Evolutionary conservation across 2,329 filamentous ascomycete genomes (phyloP).

Genomic region (Leptographium galeiforme): DNA sequence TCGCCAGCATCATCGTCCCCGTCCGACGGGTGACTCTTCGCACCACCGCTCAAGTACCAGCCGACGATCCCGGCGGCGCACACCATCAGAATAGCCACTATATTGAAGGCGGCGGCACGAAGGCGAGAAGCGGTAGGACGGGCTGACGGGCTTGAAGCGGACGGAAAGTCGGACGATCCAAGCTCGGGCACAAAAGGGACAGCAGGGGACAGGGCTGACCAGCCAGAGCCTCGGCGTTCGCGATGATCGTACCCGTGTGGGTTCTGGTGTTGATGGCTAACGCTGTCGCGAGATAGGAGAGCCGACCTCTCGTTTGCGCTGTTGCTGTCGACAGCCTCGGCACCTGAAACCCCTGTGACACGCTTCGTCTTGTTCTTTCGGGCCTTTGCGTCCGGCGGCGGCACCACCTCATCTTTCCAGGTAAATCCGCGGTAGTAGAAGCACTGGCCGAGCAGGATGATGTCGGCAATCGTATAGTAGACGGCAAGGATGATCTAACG

Average conservation of each 20-base stretch:
- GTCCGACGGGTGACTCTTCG: slow-evolving; percentile 21
- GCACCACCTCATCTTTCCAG: slow-evolving; percentile 38
- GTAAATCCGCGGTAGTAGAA: slow-evolving; percentile 92
- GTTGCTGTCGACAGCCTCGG: slow-evolving; percentile 11
- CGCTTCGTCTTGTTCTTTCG: not conserved
- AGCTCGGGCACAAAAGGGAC: slow-evolving; percentile 39
- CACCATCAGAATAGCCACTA: slow-evolving; percentile 64
- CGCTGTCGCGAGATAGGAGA: slow-evolving; percentile 24
- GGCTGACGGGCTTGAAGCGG: not conserved
- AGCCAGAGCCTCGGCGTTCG: slow-evolving; percentile 39
- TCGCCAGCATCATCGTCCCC: slow-evolving; percentile 21
- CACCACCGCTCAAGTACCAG: slow-evolving; percentile 60
- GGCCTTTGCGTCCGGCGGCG: slow-evolving; percentile 26
- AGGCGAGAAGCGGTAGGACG: slow-evolving; percentile 21
- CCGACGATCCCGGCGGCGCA: slow-evolving; percentile 71
- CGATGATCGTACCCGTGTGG: slow-evolving; percentile 10
- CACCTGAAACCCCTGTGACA: slow-evolving; percentile 6
- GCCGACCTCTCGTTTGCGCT: slow-evolving; percentile 36
- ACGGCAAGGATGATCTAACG: slow-evolving; percentile 14
- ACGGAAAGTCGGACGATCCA: not conserved
- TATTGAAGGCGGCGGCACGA: slow-evolving; percentile 58
- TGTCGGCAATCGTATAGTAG: slow-evolving; percentile 15
- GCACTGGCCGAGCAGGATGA: slow-evolving; percentile 71
- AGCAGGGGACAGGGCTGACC: slow-evolving; percentile 62
- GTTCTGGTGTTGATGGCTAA: slow-evolving; percentile 28